Conservation (phyloP, 352 stramenopile species). For the Phytophthora gonapodyides region DNA sequence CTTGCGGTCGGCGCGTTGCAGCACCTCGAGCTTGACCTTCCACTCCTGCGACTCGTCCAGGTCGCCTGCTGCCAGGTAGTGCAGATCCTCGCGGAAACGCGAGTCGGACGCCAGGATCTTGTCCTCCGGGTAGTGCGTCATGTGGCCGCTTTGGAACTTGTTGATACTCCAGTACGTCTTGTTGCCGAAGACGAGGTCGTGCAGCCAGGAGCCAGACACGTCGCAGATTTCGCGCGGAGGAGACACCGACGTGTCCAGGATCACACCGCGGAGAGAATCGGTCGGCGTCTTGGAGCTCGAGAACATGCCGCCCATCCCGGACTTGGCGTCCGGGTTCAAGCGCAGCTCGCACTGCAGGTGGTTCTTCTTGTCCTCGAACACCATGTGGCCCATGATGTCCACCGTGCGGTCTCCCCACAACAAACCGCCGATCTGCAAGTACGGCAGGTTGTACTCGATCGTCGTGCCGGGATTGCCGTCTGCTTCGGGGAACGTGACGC, state of each 20-base stretch:
- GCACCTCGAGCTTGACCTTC: conserved; percentile 82
- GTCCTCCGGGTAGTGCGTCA: conserved; percentile 56
- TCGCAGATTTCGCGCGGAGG: conserved; percentile 66
- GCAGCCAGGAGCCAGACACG: conserved; percentile 78
- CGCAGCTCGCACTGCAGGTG: conserved; percentile 69
- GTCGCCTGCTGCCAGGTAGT: conserved; percentile 67
- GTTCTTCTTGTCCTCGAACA: conserved; percentile 85
- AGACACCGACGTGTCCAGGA: conserved; percentile 66
- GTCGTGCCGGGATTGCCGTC: conserved; percentile 45
- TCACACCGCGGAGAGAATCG: conserved; percentile 69
- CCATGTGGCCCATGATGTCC: conserved; percentile 68
- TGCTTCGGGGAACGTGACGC: conserved; percentile 63
- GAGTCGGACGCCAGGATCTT: conserved; percentile 78
- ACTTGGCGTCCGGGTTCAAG: conserved; percentile 88
- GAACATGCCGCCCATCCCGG: conserved; percentile 86
- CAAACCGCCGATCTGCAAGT: conserved; percentile 75
- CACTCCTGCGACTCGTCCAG: conserved; percentile 84
- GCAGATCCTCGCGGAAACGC: conserved; percentile 71
- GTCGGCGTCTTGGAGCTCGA: conserved; percentile 76
- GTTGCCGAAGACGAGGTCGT: conserved; percentile 70
- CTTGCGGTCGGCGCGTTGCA: conserved; percentile 82
- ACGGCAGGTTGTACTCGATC: conserved; percentile 74
- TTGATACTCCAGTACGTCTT: conserved; percentile 77
- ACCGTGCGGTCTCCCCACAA: conserved; percentile 85
- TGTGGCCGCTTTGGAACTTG: conserved; percentile 61